Evolutionary conservation across 2,329 filamentous ascomycete genomes (phyloP).

Genomic region (Chaetoscypha palmicola): DNA sequence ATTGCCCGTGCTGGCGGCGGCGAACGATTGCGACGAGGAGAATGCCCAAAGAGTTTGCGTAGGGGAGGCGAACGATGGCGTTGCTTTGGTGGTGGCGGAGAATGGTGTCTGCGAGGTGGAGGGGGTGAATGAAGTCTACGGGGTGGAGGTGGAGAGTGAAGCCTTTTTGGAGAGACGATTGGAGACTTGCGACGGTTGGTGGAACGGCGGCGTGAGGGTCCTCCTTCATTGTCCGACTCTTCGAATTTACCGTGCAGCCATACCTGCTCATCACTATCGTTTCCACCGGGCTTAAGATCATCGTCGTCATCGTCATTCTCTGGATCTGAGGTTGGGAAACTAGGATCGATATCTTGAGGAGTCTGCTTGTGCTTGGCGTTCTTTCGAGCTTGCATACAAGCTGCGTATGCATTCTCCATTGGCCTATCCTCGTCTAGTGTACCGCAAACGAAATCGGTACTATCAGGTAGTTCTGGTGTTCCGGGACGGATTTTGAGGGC

Average conservation of each 20-base stretch:
- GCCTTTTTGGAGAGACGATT: conserved; percentile 52
- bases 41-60: conserved; percentile 30
- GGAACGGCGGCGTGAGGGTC: conserved; percentile 42
- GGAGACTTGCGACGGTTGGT: conserved; percentile 37
- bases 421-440: conserved; percentile 93
- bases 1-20: conserved; percentile 55
- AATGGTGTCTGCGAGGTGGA: conserved; percentile 32
- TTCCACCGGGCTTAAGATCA: conserved; percentile 45
- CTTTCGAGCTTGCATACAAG: conserved; percentile 73
- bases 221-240: conserved; percentile 53
- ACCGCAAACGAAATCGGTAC: conserved; percentile 98
- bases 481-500: conserved; percentile 54
- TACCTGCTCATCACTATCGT: conserved; percentile 60
- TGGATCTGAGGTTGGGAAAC: conserved; percentile 89
- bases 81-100: conserved; percentile 31
- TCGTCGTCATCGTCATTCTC: conserved; percentile 79
- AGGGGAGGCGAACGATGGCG: conserved; percentile 33
- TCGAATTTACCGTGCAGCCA: conserved; percentile 70
- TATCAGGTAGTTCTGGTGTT: conserved; percentile 84
- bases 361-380: conserved; percentile 73
- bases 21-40: conserved; percentile 52
- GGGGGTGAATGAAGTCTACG: conserved; percentile 33
- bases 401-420: conserved; percentile 88
- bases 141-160: conserved; percentile 33
- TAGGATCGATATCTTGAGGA: conserved; percentile 96